Evolutionary conservation across 73 alveolate species (phyloP).

Genomic region (Tetrahymena elliotti): DNA sequence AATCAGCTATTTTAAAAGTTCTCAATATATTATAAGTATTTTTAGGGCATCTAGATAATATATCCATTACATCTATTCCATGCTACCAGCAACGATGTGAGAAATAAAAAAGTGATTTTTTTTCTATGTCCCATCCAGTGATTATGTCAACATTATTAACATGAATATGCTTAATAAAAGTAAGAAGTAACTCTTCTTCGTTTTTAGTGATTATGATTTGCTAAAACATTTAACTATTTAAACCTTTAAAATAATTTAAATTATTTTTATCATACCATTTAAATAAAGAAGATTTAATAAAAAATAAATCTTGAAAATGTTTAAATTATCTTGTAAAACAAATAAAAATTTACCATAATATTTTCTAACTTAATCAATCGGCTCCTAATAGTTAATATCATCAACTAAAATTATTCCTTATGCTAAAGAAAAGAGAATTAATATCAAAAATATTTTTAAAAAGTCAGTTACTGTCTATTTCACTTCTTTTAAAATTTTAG

Average conservation of each 20-base stretch:
- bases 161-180: not conserved
- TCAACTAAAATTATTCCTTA: not conserved
- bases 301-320: no score
- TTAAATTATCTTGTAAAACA: not conserved
- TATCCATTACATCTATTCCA: not conserved
- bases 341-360: not conserved
- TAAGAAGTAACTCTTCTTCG: not conserved
- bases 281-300: no score
- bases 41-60: not conserved
- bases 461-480: not conserved
- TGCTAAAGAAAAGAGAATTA: not conserved
- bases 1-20: not conserved
- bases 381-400: not conserved
- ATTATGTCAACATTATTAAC: constrained; percentile 75
- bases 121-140: constrained; percentile 76
- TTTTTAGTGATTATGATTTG: not conserved
- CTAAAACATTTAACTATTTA: not conserved
- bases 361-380: not conserved
- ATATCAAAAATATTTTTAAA: not conserved
- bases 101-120: constrained; percentile 59
- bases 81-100: constrained; percentile 59
- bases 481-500: not conserved
- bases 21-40: not conserved
- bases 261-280: no score
- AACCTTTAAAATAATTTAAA: not conserved